Conservation (phyloP, 2,329 filamentous ascomycete genomes). For the Ascochyta clinopodiicola region DNA sequence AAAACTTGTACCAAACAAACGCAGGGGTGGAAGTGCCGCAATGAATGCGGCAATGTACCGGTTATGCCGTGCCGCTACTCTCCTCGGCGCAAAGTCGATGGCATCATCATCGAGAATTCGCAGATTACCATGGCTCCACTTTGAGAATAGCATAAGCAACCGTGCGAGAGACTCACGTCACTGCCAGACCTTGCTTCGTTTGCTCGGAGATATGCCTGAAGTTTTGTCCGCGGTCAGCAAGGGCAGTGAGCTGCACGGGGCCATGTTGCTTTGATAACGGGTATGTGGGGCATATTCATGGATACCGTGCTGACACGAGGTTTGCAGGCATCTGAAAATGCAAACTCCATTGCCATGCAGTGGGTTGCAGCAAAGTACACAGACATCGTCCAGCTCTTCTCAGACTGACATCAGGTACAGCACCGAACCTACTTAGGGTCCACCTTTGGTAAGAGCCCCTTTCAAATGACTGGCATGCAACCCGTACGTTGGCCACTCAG, state of each 20-base stretch:
- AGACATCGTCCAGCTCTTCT: neutral
- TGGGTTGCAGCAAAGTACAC: neutral
- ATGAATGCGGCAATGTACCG: neutral
- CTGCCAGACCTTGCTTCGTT: neutral
- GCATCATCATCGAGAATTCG: neutral
- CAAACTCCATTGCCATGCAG: neutral
- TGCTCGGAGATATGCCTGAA: neutral
- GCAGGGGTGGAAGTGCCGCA: neutral
- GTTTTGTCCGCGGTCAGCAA: neutral
- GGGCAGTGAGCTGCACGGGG: neutral
- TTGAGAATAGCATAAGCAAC: neutral
- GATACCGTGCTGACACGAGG: no score
- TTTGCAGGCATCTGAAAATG: neutral
- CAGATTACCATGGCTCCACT: slow-evolving; percentile 9
- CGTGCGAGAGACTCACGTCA: neutral
- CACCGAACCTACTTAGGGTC: neutral
- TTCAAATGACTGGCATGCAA: neutral
- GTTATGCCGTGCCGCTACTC: neutral
- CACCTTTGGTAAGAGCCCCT: neutral
- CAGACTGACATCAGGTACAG: neutral
- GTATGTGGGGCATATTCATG: no score
- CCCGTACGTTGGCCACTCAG: neutral
- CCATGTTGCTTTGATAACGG: no score
- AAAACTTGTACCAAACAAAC: neutral
- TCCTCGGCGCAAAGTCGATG: neutral